These are phyloP conservation scores for Fusarium fracticaudum DNA, from an alignment of 2,329 filamentous ascomycete genomes.

Conservation along the genomic window DNA sequence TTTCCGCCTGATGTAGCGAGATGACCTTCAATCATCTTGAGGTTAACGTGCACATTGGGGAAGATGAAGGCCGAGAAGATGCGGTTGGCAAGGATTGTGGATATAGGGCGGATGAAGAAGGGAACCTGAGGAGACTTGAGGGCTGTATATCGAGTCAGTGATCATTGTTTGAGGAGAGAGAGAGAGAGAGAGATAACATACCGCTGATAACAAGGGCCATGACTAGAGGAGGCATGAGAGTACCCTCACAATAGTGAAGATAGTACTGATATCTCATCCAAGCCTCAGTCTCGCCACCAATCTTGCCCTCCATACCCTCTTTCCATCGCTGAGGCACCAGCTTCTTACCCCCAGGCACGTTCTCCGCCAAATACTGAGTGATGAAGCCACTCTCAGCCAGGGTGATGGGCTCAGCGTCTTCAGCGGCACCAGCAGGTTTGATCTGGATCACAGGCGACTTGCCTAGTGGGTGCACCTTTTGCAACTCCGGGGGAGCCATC, in stretches of 20 bases:
- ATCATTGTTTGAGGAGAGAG: background rate
- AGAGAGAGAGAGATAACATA: conserved; percentile 46
- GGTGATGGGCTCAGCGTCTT: conserved; percentile 59
- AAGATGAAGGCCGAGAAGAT: conserved; percentile 54
- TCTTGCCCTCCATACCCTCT: conserved; percentile 64
- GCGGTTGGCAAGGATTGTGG: conserved; percentile 54
- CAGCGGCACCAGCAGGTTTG: conserved; percentile 49
- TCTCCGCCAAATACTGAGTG: conserved; percentile 81
- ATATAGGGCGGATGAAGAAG: conserved; percentile 64
- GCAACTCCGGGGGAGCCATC: conserved; percentile 80
- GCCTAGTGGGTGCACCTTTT: conserved; percentile 83
- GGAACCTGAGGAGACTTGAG: conserved; percentile 59
- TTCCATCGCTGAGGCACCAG: conserved; percentile 65
- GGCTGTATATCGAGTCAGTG: conserved; percentile 39
- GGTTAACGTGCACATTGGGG: conserved; percentile 59
- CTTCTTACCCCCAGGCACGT: conserved; percentile 57
- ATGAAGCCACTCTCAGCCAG: conserved; percentile 87
- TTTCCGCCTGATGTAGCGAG: conserved; percentile 56
- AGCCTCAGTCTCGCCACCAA: conserved; percentile 69
- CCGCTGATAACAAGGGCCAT: conserved; percentile 68
- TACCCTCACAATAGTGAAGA: conserved; percentile 88
- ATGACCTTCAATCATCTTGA: conserved; percentile 60
- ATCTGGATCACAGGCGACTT: conserved; percentile 85
- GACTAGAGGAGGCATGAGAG: conserved; percentile 77
- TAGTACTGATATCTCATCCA: conserved; percentile 72